Evolutionary conservation across 352 stramenopile genomes (phyloP).

Genomic region (Globisporangium nunn): DNA sequence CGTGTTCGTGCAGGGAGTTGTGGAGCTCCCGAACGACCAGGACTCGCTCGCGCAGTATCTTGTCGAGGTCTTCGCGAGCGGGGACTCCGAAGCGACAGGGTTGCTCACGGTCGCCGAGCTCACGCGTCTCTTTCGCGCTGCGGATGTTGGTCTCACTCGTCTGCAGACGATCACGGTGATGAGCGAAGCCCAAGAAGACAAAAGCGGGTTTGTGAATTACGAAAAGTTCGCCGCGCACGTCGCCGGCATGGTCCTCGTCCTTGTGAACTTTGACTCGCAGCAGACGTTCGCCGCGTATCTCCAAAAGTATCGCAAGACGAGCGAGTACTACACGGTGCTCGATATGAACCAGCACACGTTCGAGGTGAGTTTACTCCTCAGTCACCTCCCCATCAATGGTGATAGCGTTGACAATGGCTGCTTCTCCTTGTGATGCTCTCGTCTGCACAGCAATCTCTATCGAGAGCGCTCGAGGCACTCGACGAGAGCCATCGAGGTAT

Average conservation of each 20-base stretch:
- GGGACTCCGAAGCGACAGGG: conserved; percentile 51
- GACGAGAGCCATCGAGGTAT: conserved; percentile 56
- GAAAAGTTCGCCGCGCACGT: conserved; percentile 64
- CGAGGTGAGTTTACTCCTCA: conserved; percentile 21
- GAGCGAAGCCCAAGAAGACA: conserved; percentile 67
- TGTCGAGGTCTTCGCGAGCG: conserved; percentile 65
- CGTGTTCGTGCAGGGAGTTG: conserved; percentile 39
- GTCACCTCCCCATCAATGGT: neutral
- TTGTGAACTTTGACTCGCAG: conserved; percentile 65
- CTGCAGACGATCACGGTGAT: conserved; percentile 70
- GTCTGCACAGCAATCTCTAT: conserved; percentile 36
- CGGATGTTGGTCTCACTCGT: conserved; percentile 66
- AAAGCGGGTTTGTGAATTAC: conserved; percentile 68
- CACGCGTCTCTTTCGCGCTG: conserved; percentile 41
- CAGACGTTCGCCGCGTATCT: conserved; percentile 47
- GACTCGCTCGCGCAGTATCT: conserved; percentile 65
- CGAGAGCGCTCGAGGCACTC: conserved; percentile 48
- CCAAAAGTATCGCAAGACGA: conserved; percentile 60
- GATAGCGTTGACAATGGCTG: neutral
- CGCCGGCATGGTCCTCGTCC: conserved; percentile 56
- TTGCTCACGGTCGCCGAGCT: conserved; percentile 58
- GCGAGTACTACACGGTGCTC: conserved; percentile 71
- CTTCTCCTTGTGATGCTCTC: neutral
- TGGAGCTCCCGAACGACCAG: conserved; percentile 59
- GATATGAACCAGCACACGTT: conserved; percentile 79